These are phyloP conservation scores for Aspergillus olivimuriae DNA, from an alignment of 495 filamentous ascomycete genomes.

Conservation along the genomic window DNA sequence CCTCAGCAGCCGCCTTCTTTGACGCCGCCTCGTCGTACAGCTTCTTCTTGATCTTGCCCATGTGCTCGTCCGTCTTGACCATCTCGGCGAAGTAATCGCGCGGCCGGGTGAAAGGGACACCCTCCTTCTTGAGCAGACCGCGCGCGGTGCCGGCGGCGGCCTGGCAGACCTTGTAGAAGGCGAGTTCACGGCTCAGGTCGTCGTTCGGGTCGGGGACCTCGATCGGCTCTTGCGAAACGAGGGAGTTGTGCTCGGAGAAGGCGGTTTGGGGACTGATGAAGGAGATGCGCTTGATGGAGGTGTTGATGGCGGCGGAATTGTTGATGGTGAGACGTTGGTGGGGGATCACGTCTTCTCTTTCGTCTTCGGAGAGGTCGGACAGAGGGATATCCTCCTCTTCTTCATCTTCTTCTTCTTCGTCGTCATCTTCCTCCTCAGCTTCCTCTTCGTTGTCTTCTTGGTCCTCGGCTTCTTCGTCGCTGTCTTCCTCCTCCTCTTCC, in stretches of 20 bases:
- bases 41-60: conserved; percentile 92
- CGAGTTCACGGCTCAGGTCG: conserved; percentile 82
- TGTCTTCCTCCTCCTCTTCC: conserved; percentile 18
- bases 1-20: conserved; percentile 90
- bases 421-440: conserved; percentile 30
- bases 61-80: conserved; percentile 96
- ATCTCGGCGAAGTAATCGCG: conserved; percentile 98
- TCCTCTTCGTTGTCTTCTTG: conserved; percentile 28
- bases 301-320: conserved; percentile 79
- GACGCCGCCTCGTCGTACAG: conserved; percentile 82
- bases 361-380: conserved; percentile 75
- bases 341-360: conserved; percentile 77
- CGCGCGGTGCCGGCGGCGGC: conserved; percentile 68
- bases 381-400: conserved; percentile 67
- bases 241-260: conserved; percentile 60
- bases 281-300: conserved; percentile 73
- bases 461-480: conserved; percentile 23
- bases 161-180: conserved; percentile 89
- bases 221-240: conserved; percentile 47
- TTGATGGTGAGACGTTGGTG: conserved; percentile 95
- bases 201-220: conserved; percentile 68
- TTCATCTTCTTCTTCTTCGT: conserved; percentile 40
- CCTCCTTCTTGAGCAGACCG: conserved; percentile 68
- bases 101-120: conserved; percentile 77
- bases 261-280: conserved; percentile 48